phyloP scores from a whole-genome alignment of 306 rosid species.

The Vigna reflexopilosa region DNA sequence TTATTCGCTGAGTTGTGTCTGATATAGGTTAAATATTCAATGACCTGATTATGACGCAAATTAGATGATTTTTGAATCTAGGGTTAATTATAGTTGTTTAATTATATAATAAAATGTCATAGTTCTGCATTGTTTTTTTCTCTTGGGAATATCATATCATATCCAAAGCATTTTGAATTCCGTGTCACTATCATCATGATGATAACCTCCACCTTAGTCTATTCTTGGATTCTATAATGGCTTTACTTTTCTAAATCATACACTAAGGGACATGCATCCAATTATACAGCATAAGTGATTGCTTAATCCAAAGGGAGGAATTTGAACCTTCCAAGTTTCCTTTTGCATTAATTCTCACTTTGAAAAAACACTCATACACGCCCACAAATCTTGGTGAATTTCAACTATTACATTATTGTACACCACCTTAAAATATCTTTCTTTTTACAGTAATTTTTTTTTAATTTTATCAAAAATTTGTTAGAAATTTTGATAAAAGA shows the following conservation, averaged over 20 bases:
- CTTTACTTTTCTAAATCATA: constrained; percentile 46
- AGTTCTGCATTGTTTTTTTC: constrained; percentile 34
- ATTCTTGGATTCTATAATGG: constrained; percentile 47
- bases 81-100: constrained; percentile 25
- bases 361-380: background rate
- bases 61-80: constrained; percentile 29
- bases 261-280: constrained; percentile 50
- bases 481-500: rapidly evolving
- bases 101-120: constrained; percentile 19
- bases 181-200: constrained; percentile 54
- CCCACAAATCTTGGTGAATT: background rate
- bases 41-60: constrained; percentile 43
- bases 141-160: constrained; percentile 42
- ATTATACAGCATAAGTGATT: constrained; percentile 43
- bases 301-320: constrained; percentile 41
- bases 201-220: constrained; percentile 51
- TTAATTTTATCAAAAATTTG: no score
- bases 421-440: background rate
- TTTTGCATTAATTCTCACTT: constrained; percentile 30
- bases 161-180: constrained; percentile 48
- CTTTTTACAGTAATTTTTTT: no score
- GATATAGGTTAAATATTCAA: constrained; percentile 50
- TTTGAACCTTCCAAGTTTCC: constrained; percentile 44
- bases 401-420: background rate
- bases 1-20: constrained; percentile 34